These are phyloP conservation scores for Albugo laibachii DNA, from an alignment of 352 stramenopile species.

Conservation along the genomic window DNA sequence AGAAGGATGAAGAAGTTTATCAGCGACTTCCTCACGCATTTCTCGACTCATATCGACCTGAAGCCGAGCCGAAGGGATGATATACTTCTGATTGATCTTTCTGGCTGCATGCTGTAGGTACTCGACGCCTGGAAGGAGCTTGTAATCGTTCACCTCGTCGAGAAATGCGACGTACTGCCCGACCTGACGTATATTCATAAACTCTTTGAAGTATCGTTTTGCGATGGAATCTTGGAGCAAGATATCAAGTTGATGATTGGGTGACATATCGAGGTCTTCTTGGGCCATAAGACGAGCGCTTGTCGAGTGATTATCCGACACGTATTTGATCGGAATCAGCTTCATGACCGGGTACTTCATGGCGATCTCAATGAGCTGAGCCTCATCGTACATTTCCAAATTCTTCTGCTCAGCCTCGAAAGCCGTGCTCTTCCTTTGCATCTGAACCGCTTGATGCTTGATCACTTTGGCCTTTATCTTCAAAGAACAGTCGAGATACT, in stretches of 20 bases:
- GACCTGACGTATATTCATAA: constrained; percentile 40
- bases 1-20: constrained; percentile 35
- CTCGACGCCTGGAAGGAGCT: constrained; percentile 56
- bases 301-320: constrained; percentile 1
- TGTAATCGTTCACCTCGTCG: constrained; percentile 61
- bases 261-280: constrained; percentile 5
- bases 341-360: constrained; percentile 62
- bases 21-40: constrained; percentile 59
- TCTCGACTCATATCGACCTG: constrained; percentile 69
- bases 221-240: constrained; percentile 31
- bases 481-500: constrained; percentile 47
- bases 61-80: constrained; percentile 44
- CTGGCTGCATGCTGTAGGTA: constrained; percentile 69
- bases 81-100: constrained; percentile 77
- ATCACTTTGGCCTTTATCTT: constrained; percentile 12
- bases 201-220: constrained; percentile 59
- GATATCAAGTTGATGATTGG: constrained; percentile 23
- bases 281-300: constrained; percentile 5
- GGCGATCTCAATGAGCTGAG: constrained; percentile 47
- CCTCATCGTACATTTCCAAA: constrained; percentile 31
- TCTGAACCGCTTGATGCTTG: constrained; percentile 3
- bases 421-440: constrained; percentile 8
- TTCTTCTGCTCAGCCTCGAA: constrained; percentile 22
- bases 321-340: constrained; percentile 30
- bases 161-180: constrained; percentile 34